phyloP scores from a whole-genome alignment of 75 land plant species.

The Picea sitchensis region DNA sequence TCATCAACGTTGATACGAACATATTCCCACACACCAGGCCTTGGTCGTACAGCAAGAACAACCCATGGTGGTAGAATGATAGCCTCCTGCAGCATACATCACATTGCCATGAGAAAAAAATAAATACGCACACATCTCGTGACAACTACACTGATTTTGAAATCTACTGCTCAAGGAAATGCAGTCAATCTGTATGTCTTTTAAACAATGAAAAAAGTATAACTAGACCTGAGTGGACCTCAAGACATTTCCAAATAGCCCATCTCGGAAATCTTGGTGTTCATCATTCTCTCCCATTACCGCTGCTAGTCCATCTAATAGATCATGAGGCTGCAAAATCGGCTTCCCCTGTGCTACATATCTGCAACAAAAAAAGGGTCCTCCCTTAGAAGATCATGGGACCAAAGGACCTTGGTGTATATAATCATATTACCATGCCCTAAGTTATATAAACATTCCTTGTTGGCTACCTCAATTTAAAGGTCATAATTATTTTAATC shows the following conservation, averaged over 20 bases:
- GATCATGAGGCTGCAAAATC: constrained; percentile 54
- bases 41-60: constrained; percentile 52
- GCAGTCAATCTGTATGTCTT: too few relatives aligned
- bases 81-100: constrained; percentile 44
- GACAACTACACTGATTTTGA: too few relatives aligned
- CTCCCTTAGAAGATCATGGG: too few relatives aligned
- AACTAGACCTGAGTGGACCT: constrained; percentile 48
- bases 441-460: too few relatives aligned
- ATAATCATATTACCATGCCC: too few relatives aligned
- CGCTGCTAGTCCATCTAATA: constrained; percentile 37
- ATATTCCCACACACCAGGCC: constrained; percentile 70
- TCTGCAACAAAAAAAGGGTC: constrained; percentile 8
- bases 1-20: constrained; percentile 66
- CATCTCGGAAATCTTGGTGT: constrained; percentile 24
- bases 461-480: too few relatives aligned
- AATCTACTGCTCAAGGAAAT: too few relatives aligned
- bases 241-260: constrained; percentile 37
- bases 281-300: constrained; percentile 11
- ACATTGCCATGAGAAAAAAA: too few relatives aligned
- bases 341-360: constrained; percentile 46
- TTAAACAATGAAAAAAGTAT: too few relatives aligned
- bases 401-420: too few relatives aligned
- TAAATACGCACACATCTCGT: too few relatives aligned
- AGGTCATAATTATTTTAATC: too few relatives aligned
- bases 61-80: constrained; percentile 64